Evolutionary conservation across 108 stramenopile species (phyloP), one percentile per base, ranked within the genome.

Genomic region (Mayamaea pseudoterrestris): DNA sequence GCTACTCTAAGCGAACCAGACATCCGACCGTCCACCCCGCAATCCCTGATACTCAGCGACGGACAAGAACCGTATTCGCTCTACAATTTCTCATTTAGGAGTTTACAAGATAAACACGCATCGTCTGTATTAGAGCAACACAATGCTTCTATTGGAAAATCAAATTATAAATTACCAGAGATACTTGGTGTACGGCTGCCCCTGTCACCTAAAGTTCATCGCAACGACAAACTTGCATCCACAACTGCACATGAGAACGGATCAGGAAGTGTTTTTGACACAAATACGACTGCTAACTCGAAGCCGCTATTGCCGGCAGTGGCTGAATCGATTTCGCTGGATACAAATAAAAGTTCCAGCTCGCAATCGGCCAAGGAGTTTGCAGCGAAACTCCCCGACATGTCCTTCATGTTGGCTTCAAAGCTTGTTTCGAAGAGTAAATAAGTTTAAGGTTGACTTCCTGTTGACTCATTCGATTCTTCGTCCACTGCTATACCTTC

Each of bases 401-500:
- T 34, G 12, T 34, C 44, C 21, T 22, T 26, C 22, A 22, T 45
- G 22, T 6, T 22, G 27, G 6, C 22, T 9, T 22, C 44, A 22
- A 21, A 21, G 5, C 44, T 26, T 7, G 6, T n/a, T 5, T 45
- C 21, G 24, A 26, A 45, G 27, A 45, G 3, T 7, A 24, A 13
- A 23, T 13, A 16, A 6, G 25, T 13, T 22, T 16, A 14, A 17
- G 9, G 7, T 14, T 16, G 7, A 41, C 16, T 16, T 7, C 41
- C 7, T 16, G 9, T 17, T 14, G 11, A 17, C 7, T 7, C 7
- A 41, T n/a, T 7, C 41, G 7, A 7, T 42, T 18, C 24, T 44
- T 44, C 42, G 22, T 32, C 53, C 13, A 44, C 42, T 26, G 25
- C 39, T 43, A 22, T 17, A 16, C 47, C 47, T 47, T 47, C 47